phyloP scores from a whole-genome alignment of 805 yeast genomes.

The Lipomyces spencermartinsiae region DNA sequence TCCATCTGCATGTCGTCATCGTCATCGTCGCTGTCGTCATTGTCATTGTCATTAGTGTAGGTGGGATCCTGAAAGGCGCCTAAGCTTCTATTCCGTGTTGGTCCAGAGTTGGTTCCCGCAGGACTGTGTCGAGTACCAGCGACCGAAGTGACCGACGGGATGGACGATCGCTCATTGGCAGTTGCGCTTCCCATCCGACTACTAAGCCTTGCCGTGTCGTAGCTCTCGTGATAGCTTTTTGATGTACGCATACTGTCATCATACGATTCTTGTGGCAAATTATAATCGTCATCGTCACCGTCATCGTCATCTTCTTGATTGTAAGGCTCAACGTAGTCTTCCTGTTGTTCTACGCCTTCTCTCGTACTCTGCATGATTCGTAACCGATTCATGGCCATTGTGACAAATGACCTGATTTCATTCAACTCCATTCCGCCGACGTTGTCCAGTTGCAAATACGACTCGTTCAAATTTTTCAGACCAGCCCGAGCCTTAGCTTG shows the following conservation, averaged over 20 bases:
- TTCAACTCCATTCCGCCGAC: constrained; percentile 84
- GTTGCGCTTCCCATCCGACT: background rate
- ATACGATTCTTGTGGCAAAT: background rate
- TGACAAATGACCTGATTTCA: constrained; percentile 82
- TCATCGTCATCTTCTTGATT: constrained; percentile 15
- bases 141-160: background rate
- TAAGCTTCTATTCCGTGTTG: constrained; percentile 10
- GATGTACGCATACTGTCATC: constrained; percentile 10
- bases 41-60: constrained; percentile 17
- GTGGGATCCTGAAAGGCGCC: constrained; percentile 9
- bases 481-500: constrained; percentile 83
- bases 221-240: background rate
- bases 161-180: background rate
- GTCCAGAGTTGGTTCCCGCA: background rate
- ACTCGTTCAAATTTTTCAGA: constrained; percentile 74
- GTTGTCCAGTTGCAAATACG: constrained; percentile 82
- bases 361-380: constrained; percentile 57
- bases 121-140: background rate
- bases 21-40: constrained; percentile 27
- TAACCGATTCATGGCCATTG: constrained; percentile 80
- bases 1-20: constrained; percentile 30
- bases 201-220: background rate
- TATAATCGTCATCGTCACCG: constrained; percentile 19
- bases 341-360: constrained; percentile 31
- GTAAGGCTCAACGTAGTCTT: constrained; percentile 1